Percentiles rank a stretch among this genome's conserved stretches.
phyloP scores from a whole-genome alignment of 768 basidiomycete genomes.

The Russula sp. region DNA sequence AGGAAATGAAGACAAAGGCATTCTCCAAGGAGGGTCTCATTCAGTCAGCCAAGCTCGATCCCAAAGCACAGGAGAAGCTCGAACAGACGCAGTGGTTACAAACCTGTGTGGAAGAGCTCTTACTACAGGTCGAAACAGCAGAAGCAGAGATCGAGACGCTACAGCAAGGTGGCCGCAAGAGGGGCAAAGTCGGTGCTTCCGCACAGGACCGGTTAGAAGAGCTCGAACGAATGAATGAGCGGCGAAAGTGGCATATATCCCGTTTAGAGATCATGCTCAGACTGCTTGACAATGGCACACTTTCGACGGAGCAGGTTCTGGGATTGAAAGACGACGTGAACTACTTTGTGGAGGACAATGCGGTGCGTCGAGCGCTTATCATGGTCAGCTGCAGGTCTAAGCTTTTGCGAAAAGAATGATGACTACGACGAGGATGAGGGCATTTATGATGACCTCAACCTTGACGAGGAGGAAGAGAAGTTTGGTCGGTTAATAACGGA shows the following conservation, averaged over 20 bases:
- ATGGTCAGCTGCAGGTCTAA: background rate
- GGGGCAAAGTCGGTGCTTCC: constrained; percentile 65
- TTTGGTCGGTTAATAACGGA: constrained; percentile 75
- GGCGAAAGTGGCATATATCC: constrained; percentile 92
- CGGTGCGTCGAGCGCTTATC: constrained; percentile 53
- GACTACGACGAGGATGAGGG: constrained; percentile 97
- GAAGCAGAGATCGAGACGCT: constrained; percentile 93
- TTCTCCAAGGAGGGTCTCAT: constrained; percentile 98
- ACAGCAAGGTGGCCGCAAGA: constrained; percentile 76
- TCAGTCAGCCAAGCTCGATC: constrained; percentile 91
- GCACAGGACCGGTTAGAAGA: constrained; percentile 73
- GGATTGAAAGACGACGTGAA: constrained; percentile 89
- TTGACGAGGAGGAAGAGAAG: constrained; percentile 95
- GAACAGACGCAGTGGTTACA: constrained; percentile 88
- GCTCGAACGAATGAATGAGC: constrained; percentile 86
- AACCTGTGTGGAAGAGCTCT: constrained; percentile 83
- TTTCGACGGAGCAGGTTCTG: constrained; percentile 76
- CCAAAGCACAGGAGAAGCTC: constrained; percentile 94
- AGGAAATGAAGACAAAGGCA: constrained; percentile 99
- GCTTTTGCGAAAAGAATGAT: constrained; percentile 64
- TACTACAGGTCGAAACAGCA: constrained; percentile 87
- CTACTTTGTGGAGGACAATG: constrained; percentile 95
- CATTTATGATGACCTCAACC: constrained; percentile 95
- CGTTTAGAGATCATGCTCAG: constrained; percentile 92
- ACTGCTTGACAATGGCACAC: constrained; percentile 88